Evolutionary conservation across 176 grass and related monocot genomes (phyloP).

Genomic region (Aegilops bicornis): DNA sequence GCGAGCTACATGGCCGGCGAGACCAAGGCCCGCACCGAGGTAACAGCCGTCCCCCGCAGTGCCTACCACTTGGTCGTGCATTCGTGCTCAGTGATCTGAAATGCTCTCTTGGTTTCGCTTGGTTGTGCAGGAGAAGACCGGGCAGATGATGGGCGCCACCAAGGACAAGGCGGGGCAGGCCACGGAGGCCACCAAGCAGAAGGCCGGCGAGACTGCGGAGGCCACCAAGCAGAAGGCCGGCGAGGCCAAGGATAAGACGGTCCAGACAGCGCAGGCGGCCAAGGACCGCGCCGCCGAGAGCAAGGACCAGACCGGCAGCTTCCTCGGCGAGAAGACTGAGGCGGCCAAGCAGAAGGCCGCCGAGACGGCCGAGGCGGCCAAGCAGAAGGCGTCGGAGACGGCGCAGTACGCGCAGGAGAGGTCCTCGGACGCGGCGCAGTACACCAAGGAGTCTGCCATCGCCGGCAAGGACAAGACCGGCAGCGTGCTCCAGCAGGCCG

Average conservation of each 20-base stretch:
- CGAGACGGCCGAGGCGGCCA: slow-evolving; percentile 1
- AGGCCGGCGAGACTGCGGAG: slow-evolving; percentile 24
- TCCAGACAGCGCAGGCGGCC: not conserved
- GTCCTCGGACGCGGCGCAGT: slow-evolving; percentile 18
- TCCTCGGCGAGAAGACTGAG: slow-evolving; percentile 29
- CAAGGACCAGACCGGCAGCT: slow-evolving; percentile 41
- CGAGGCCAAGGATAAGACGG: slow-evolving; percentile 41
- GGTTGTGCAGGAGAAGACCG: slow-evolving; percentile 26
- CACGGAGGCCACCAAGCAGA: slow-evolving; percentile 42
- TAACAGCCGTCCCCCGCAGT: not conserved
- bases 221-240: slow-evolving; percentile 47
- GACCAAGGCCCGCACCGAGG: slow-evolving; percentile 48
- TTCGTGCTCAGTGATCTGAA: not conserved
- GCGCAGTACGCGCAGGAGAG: not conserved
- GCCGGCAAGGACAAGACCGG: slow-evolving; percentile 59
- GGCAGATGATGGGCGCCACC: slow-evolving; percentile 11
- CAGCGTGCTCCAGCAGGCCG: slow-evolving; percentile 55
- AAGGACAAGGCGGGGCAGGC: slow-evolving; percentile 17
- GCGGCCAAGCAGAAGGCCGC: slow-evolving; percentile 40
- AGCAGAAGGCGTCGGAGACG: slow-evolving; percentile 16
- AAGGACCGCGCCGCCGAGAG: slow-evolving; percentile 25
- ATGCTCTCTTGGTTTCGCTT: not conserved
- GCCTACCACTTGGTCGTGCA: too few species aligned
- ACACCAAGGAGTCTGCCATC: slow-evolving; percentile 40
- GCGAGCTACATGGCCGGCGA: slow-evolving; percentile 44